Conservation (phyloP, 2,329 filamentous ascomycete species). For the Neonectria magnoliae region DNA sequence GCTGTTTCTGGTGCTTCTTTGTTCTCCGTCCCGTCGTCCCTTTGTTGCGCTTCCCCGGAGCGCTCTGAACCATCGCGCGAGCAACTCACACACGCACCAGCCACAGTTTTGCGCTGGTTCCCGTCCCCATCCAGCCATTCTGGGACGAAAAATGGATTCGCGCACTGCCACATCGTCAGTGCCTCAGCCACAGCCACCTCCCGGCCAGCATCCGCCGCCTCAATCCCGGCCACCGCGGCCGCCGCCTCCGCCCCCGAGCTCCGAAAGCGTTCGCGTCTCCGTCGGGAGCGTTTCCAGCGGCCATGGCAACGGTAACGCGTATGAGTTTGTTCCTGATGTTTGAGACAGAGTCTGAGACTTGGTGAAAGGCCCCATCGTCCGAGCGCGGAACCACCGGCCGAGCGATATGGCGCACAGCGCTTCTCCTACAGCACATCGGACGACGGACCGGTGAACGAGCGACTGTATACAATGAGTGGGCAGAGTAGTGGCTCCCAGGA, state of each 20-base stretch:
- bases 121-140: not conserved
- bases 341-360: not conserved
- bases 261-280: constrained; percentile 6
- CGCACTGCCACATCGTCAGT: not conserved
- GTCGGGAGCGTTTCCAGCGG: constrained; percentile 2
- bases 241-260: not conserved
- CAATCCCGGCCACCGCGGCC: not conserved
- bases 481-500: not conserved
- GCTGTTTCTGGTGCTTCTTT: not conserved
- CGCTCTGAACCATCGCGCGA: not conserved
- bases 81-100: not conserved
- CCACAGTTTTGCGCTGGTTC: not conserved
- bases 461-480: not conserved
- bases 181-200: constrained; percentile 10
- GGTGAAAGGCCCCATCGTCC: not conserved
- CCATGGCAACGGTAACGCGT: not conserved
- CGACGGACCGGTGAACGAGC: constrained; percentile 8
- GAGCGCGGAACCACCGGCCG: not conserved
- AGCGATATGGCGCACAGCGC: not conserved
- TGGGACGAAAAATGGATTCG: not conserved
- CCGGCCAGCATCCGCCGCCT: not conserved
- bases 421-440: not conserved
- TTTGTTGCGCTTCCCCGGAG: not conserved
- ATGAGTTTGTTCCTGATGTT: not conserved
- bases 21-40: not conserved